Base-by-base conservation (phyloP, 2,329 filamentous ascomycete species). In the Trichoderma sp. region DNA sequence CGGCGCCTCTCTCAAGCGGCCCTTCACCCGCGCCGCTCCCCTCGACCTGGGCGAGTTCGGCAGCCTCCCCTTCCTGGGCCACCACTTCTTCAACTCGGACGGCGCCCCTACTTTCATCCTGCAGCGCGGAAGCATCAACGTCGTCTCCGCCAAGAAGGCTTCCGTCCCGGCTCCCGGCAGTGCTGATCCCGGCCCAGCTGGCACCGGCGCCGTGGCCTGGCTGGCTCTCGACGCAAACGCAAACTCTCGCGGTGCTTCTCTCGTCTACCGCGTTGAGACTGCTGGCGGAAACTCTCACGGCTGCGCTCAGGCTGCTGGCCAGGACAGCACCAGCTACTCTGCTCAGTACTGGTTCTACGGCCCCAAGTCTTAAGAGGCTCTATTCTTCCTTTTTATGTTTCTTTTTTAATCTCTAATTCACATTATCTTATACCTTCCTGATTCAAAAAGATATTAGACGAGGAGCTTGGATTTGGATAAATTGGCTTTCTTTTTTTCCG, bases 71-170 rank as follows among this genome's bases (percentile, higher is more conserved):
- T 83, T 85, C 73, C 76, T 89, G 16, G 91, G 91, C 35, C 84
- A 88, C 74, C 91, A 93, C 83, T 91, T 83, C 84, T 93, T 93
- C 83, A 85, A 85, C 78, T 71, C 71, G 58, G 72, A 75, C 56
- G 79, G 84, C 71, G 78, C 81, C 0, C 91, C 91, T 1, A 87
- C 83, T 14, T 93, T 92, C 76, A 82, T 87, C 70, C 81, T 92
- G 47, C 76, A 79, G 62, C 76, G 74, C 7, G 75, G 78, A 49
- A 74, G 76, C 43, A 75, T 78, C 35, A 77, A 81, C 73, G 77
- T 82, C 75, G 78, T 84, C 72, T 81, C 75, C 67, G 84, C 83
- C 76, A 88, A 88, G 79, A 71, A 82, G 52, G 83, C 79, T 37
- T 77, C 75, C 43, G 82, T 87, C 52, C 74, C 82, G 40, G 88